Evolutionary conservation across 345 rosid species (phyloP), one percentile per base, ranked within the genome.

Genomic region (Erucastrum elatum): DNA sequence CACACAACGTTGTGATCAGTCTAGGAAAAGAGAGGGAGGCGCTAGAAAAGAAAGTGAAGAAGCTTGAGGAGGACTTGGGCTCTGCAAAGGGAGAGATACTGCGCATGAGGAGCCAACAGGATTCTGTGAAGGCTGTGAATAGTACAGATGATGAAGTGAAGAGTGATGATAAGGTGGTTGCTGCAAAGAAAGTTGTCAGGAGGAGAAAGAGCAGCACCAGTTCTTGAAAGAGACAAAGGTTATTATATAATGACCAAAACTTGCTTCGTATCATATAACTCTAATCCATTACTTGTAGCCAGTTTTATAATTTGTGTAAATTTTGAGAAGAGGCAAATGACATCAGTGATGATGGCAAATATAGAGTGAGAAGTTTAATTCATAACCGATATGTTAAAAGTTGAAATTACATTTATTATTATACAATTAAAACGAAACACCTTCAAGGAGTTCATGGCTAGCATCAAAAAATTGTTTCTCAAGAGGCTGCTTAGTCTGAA

Each of bases 41-140:
- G 75, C 46, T 87, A 74, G 91, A 86, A 80, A 92, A 85, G 87
- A 89, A 82, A 78, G 82, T 83, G 35, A 94, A 86, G 89, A 89
- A 86, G 83, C 93, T 92, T 1, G 91, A 88, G 81, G 91, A 85
- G 49, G 95, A 86, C 74, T 74, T 94, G 71, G 94, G 86, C 29
- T 82, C 94, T 25, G 94, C 94, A 7, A 92, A 94, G 81, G 98
- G 98, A 3, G 97, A 94, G 80, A 85, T 92, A 76, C 76, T 51
- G 56, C 56, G 56, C 56, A n/a, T 51, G 56, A 51, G 56, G 56
- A 51, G 56, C 56, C 56, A 51, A 6, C 56, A 51, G 21, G 56
- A 51, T n/a, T 51, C 56, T 51, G 21, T 51, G 5, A 51, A 51
- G 6, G 73, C 73, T 70, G 72, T 27, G n/a, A 81, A 72, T 34